Percentiles rank a stretch among this genome's conserved stretches.
These are phyloP conservation scores for Sphaerulina musiva DNA, from an alignment of 2,329 filamentous ascomycete genomes.

Conservation along the genomic window DNA sequence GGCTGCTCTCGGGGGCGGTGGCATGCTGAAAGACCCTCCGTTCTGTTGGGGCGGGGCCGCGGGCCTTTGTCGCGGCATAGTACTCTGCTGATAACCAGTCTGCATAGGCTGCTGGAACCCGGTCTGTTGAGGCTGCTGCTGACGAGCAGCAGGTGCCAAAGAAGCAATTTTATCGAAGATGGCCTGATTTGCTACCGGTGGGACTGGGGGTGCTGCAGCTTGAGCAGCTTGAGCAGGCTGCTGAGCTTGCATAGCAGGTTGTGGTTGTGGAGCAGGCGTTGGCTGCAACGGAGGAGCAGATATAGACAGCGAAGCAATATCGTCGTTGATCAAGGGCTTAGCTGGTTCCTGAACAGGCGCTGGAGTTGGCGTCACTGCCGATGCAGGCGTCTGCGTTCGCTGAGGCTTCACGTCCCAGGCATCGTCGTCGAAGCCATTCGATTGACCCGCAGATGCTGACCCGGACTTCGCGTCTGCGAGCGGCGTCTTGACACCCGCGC, in stretches of 20 bases:
- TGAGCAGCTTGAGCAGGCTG: constrained; percentile 34
- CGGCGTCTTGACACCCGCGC: constrained; percentile 38
- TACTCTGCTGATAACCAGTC: constrained; percentile 26
- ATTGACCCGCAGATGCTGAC: constrained; percentile 43
- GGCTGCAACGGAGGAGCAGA: constrained; percentile 55
- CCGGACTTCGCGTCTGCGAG: constrained; percentile 40
- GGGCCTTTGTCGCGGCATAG: constrained; percentile 59
- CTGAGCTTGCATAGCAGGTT: constrained; percentile 40
- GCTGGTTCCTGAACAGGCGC: constrained; percentile 35
- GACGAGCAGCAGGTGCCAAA: constrained; percentile 25
- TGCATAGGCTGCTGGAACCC: constrained; percentile 27
- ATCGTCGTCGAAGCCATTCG: constrained; percentile 81
- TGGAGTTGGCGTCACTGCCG: constrained; percentile 32
- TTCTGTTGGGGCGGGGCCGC: constrained; percentile 57
- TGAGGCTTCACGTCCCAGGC: constrained; percentile 93
- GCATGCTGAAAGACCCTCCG: constrained; percentile 61
- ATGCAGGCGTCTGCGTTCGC: constrained; percentile 45
- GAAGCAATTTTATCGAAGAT: constrained; percentile 47
- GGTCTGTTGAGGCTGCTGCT: constrained; percentile 32
- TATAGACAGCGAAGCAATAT: constrained; percentile 63
- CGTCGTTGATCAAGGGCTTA: constrained; percentile 57
- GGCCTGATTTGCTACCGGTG: constrained; percentile 35
- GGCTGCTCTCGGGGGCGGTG: constrained; percentile 71
- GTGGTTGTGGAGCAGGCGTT: constrained; percentile 42
- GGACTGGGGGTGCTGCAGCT: constrained; percentile 19